Base-by-base conservation (phyloP, 2,329 filamentous ascomycete genomes). In the Paramyrothecium sp. region DNA sequence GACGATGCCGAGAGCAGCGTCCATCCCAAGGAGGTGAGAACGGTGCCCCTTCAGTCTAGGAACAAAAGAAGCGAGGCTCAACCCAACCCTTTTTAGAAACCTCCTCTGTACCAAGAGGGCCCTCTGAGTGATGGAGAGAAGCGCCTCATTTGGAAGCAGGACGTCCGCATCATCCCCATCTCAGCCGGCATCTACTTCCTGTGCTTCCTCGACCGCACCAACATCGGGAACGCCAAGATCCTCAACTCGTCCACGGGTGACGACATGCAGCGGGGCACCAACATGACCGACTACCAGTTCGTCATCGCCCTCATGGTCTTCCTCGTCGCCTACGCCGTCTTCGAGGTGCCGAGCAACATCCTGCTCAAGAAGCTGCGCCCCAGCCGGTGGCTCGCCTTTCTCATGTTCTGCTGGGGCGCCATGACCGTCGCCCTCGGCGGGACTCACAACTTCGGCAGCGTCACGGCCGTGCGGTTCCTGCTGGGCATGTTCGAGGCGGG, bases 401-500 rank as follows among this genome's bases (percentile, higher is more conserved):
- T 91, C 62, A 87, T 89, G 70, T 76, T 85, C 26, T 74, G 79
- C 19, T 91, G 89, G 87, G 88, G 87, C 7, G 79, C 83, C 54
- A 80, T 90, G 55, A 88, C 89, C 22, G 86, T 89, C 11, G 80
- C 85, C 54, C 85, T 89, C 1, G 89, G 89, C 0, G 78, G 88
- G 5, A 82, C 84, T 2, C 79, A 85, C 30, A 86, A 72, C 64
- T 91, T 85, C 65, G 80, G 73, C 3, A 81, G 82, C 11, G 76
- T 92, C n/a, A 81, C 89, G 2, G 87, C 79, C 7, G 86, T 88
- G 60, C 84, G 89, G 7, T 80, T 92, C 23, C 69, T 92, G 10
- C 78, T 92, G 0, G 89, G 89, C 4, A 76, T 84, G 5, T 83
- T 89, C 47, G 89, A 92, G 72, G 89, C 88, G 3, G 89, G 89